These are phyloP conservation scores for Wickerhamiella dianesei DNA, from an alignment of 805 yeast species.

Conservation along the genomic window DNA sequence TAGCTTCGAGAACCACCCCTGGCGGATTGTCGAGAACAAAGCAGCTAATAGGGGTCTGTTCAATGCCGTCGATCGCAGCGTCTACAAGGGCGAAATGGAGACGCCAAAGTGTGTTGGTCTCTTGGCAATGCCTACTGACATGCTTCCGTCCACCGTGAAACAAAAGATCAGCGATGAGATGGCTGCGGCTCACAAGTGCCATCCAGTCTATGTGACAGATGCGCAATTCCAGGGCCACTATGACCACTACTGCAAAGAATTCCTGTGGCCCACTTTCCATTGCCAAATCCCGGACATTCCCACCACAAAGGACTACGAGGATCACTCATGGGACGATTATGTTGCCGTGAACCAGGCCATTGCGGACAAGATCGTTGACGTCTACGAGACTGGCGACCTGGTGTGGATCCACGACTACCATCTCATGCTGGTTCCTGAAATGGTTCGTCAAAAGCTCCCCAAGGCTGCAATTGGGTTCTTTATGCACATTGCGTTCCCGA, in stretches of 20 bases:
- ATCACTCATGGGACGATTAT: conserved; percentile 85
- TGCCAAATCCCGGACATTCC: conserved; percentile 95
- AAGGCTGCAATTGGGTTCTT: conserved; percentile 82
- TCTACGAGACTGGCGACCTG: conserved; percentile 60
- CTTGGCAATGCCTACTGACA: conserved; percentile 80
- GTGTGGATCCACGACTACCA: conserved; percentile 96
- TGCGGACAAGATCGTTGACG: conserved; percentile 59
- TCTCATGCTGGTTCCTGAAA: conserved; percentile 66
- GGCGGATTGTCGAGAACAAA: conserved; percentile 55
- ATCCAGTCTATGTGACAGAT: conserved; percentile 64
- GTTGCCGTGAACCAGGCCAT: conserved; percentile 58
- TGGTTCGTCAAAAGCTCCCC: conserved; percentile 67
- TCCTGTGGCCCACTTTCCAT: conserved; percentile 88
- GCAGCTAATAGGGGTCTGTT: conserved; percentile 81
- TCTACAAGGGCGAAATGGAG: conserved; percentile 24
- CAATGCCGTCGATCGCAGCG: conserved; percentile 63
- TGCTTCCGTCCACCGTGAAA: conserved; percentile 45
- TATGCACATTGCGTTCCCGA: conserved; percentile 88
- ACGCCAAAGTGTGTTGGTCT: conserved; percentile 74
- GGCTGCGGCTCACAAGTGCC: conserved; percentile 33
- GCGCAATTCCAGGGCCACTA: conserved; percentile 80
- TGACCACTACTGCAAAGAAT: conserved; percentile 81
- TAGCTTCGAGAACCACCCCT: conserved; percentile 29
- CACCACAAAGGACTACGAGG: conserved; percentile 86
- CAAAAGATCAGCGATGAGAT: conserved; percentile 35